These are phyloP conservation scores for Leccinum fallax DNA, from an alignment of 1,284 basidiomycete species.

Conservation along the genomic window DNA sequence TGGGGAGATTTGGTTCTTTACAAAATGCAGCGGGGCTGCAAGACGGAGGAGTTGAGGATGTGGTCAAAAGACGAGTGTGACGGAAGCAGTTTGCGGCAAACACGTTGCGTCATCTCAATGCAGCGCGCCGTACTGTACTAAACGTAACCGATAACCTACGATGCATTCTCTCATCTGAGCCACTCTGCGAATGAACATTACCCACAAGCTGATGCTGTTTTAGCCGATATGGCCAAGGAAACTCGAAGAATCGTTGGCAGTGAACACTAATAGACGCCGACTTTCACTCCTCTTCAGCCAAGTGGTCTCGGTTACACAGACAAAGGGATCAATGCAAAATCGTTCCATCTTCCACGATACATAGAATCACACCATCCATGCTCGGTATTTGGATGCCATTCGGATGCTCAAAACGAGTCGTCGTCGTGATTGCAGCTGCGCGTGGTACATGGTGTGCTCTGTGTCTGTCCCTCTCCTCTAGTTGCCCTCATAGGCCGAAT, in stretches of 20 bases:
- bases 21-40: constrained; percentile 5
- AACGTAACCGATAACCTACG: too few species aligned
- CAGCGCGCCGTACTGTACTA: background rate
- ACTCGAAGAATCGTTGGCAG: background rate
- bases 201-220: background rate
- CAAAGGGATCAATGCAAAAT: background rate
- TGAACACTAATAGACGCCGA: background rate
- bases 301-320: background rate
- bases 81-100: constrained; percentile 1
- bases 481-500: background rate
- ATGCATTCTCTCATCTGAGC: background rate
- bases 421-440: constrained; percentile 25
- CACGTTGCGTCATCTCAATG: constrained; percentile 4
- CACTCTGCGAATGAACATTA: background rate
- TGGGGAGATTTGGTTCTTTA: constrained; percentile 6
- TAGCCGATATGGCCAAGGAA: background rate
- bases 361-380: background rate
- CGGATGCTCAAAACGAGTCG: background rate
- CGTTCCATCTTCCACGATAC: background rate
- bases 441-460: constrained; percentile 27
- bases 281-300: background rate
- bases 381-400: background rate
- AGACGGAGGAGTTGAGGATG: background rate
- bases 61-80: background rate
- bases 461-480: constrained; percentile 25